Conservation (phyloP, 805 yeast species). For the Lachancea cidri region DNA sequence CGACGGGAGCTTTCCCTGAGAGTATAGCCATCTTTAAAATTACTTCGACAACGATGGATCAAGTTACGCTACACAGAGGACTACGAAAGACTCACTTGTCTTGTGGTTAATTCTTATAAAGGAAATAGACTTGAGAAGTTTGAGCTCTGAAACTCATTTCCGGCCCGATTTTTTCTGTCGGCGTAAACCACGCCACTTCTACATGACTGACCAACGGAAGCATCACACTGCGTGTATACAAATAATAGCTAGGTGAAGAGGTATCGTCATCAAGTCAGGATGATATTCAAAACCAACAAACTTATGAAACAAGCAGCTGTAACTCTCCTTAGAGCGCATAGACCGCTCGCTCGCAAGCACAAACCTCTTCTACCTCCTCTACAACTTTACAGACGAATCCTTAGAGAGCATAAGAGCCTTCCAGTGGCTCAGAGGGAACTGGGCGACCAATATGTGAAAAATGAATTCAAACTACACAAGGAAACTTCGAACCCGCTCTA, state of each 20-base stretch:
- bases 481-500: slow-evolving; percentile 83
- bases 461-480: slow-evolving; percentile 84
- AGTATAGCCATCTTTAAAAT: no score
- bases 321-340: slow-evolving; percentile 11
- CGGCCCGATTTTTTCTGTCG: background rate
- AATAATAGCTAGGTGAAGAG: background rate
- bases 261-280: background rate
- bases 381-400: slow-evolving; percentile 66
- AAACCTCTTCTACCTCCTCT: slow-evolving; percentile 78
- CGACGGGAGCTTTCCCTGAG: no score
- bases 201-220: slow-evolving; percentile 1
- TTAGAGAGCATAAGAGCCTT: slow-evolving; percentile 72
- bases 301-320: slow-evolving; percentile 7
- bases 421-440: slow-evolving; percentile 65
- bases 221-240: background rate
- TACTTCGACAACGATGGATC: no score
- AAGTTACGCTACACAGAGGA: no score
- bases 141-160: no score
- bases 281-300: background rate
- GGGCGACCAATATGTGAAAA: slow-evolving; percentile 86
- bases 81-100: no score
- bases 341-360: slow-evolving; percentile 7
- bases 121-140: no score
- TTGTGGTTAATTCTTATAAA: no score
- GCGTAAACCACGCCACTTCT: slow-evolving; percentile 1